Evolutionary conservation across 2,329 filamentous ascomycete species (phyloP), one percentile per base, ranked within the genome.

Genomic region (Mycosphaerella sp.): DNA sequence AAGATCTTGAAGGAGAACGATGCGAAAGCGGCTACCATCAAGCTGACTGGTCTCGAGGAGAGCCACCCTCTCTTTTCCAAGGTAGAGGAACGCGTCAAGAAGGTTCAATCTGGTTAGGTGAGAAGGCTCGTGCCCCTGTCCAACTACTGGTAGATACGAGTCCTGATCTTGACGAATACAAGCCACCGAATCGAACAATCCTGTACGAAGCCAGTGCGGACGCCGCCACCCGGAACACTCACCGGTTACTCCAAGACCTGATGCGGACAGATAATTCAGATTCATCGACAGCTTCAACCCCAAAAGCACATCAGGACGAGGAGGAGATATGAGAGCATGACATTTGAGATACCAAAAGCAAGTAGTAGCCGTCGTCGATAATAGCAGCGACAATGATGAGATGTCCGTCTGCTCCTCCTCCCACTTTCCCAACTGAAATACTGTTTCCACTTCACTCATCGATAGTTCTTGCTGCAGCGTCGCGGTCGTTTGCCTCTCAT

Each of bases 11-110:
- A 86, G 55, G 78, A 84, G 57, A 79, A 85, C 65, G 76, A 77
- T 2, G 76, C 91, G 12, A 83, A 87, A 61, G 84, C 86, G 1
- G 86, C 91, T 7, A 87, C 91, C 41, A 74, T 77, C 67, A 80
- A 91, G 71, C 80, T 98, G 57, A 94, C 87, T 61, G 89, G 89
- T 36, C 77, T 98, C 50, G 82, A 89, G 63, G 73, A 81, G 53
- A 75, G 71, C 18, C 87, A 97, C 67, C 85, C 87, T 66, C 79
- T 97, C 50, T 95, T 84, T 73, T 73, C 80, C 52, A 79, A 83
- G 65, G 80, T 96, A 30, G 79, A 89, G 41, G 77, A 86, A 64
- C 76, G 91, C 52, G 89, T 97, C 52, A 79, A 86, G 73, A 87
- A 85, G 69, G 90, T 97, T 27, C 89, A 96, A 66, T 60, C 61